phyloP scores from a whole-genome alignment of 176 grass and related monocot species.

The Themeda triandra region DNA sequence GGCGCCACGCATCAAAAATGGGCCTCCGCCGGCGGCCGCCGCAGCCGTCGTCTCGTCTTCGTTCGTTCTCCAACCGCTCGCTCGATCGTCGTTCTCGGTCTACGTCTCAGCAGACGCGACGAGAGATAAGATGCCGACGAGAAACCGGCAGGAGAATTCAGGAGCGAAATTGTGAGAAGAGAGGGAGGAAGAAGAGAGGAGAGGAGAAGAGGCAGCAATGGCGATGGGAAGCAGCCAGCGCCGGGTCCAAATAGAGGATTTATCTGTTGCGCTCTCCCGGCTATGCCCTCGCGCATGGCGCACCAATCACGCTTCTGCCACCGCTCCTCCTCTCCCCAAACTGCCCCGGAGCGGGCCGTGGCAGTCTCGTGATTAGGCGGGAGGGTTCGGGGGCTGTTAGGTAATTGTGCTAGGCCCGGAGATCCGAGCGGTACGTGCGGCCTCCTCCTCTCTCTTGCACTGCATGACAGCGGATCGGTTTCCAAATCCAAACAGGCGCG shows the following conservation, averaged over 20 bases:
- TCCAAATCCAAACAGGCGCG: not conserved
- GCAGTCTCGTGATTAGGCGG: constrained; percentile 11
- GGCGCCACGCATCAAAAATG: constrained; percentile 50
- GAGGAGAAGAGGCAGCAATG: constrained; percentile 51
- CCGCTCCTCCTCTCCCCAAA: constrained; percentile 12
- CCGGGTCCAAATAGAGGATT: constrained; percentile 64
- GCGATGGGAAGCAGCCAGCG: constrained; percentile 49
- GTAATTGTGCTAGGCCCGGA: not conserved
- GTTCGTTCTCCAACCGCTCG: constrained; percentile 3
- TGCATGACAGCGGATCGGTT: constrained; percentile 16
- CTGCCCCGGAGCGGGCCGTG: constrained; percentile 22
- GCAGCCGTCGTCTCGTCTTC: constrained; percentile 6
- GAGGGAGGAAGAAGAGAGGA: not conserved
- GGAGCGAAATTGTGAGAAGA: constrained; percentile 14
- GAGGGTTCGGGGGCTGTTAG: not conserved
- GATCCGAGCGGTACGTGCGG: constrained; percentile 18
- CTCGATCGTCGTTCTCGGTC: not conserved
- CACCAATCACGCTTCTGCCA: constrained; percentile 36
- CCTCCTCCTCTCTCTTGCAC: constrained; percentile 36
- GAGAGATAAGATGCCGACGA: not conserved
- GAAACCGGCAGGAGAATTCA: constrained; percentile 26
- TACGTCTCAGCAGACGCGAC: not conserved
- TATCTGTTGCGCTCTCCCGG: constrained; percentile 42
- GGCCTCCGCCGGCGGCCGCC: constrained; percentile 26
- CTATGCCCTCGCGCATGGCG: not conserved